Evolutionary conservation across 2,329 filamentous ascomycete genomes (phyloP), one percentile per base, ranked within the genome.

Genomic region (Colletotrichum shisoi): DNA sequence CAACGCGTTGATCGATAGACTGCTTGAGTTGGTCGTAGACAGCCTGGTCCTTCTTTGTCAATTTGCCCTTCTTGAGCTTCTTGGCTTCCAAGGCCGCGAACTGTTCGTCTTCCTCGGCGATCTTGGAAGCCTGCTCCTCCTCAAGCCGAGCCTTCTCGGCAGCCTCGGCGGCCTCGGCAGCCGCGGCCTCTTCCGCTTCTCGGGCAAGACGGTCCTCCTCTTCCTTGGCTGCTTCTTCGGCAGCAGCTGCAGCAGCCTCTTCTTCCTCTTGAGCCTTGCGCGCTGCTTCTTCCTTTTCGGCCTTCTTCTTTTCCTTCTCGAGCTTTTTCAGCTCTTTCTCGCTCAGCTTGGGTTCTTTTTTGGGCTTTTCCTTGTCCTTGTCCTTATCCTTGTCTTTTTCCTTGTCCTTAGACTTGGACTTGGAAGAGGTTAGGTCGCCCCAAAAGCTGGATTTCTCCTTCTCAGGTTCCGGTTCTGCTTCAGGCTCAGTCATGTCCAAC

Each of bases 301-400:
- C 76, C 71, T 81, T 80, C 37, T 78, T 79, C 73, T 80, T 81
- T 70, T 82, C 78, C 72, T 82, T 82, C 59, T 84, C 82, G 24
- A 83, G 81, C 71, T 83, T 83, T 71, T 82, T 81, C 19, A 81
- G 78, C 71, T 85, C 83, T 67, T 82, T 84, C 71, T 83, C 82
- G 73, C 74, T 80, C 48, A 84, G 75, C 72, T 81, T 84, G 9
- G 77, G 76, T 60, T 80, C 78, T 68, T 82, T 78, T 40, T 79
- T 75, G 51, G 78, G 77, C 70, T 79, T 83, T 65, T 82, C 79
- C 54, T 78, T 79, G 48, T 79, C 74, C 70, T 79, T 80, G 40
- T 80, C 78, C 21, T 79, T 80, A 40, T 80, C 78, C 21, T 52
- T 52, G 31, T 52, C 68, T 17, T 52, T 52, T 9, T 52, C 49